Evolutionary conservation across 2,329 filamentous ascomycete genomes (phyloP).

Genomic region (Akanthomyces muscarius): DNA sequence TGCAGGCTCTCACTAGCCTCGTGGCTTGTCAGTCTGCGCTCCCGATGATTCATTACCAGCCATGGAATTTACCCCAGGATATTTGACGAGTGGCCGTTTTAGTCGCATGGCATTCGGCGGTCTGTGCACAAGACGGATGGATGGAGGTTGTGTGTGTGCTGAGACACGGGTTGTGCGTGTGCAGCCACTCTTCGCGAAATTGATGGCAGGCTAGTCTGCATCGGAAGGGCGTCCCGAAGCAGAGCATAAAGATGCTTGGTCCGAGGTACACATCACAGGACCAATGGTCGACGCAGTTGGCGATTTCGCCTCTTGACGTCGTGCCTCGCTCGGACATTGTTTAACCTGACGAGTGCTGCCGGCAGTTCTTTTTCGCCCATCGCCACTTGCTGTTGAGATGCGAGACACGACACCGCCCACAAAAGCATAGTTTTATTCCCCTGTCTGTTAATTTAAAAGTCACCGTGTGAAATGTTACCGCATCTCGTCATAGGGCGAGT

Average conservation of each 20-base stretch:
- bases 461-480: not conserved
- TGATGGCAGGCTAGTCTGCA: not conserved
- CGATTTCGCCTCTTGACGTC: no score
- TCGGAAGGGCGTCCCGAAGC: not conserved
- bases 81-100: not conserved
- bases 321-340: not conserved
- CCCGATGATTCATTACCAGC: not conserved
- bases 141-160: not conserved
- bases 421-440: not conserved
- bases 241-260: not conserved
- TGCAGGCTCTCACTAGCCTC: not conserved
- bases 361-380: not conserved
- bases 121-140: not conserved
- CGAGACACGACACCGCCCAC: not conserved
- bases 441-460: not conserved
- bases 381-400: no score
- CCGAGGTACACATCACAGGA: not conserved
- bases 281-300: not conserved
- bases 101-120: constrained; percentile 3
- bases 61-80: not conserved
- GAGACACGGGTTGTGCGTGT: not conserved
- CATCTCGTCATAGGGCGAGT: not conserved
- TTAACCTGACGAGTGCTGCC: not conserved
- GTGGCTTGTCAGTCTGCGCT: not conserved
- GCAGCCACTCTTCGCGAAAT: no score